Conservation (phyloP, 1,139 yeast genomes). For the Yamadazyma blattariae region DNA sequence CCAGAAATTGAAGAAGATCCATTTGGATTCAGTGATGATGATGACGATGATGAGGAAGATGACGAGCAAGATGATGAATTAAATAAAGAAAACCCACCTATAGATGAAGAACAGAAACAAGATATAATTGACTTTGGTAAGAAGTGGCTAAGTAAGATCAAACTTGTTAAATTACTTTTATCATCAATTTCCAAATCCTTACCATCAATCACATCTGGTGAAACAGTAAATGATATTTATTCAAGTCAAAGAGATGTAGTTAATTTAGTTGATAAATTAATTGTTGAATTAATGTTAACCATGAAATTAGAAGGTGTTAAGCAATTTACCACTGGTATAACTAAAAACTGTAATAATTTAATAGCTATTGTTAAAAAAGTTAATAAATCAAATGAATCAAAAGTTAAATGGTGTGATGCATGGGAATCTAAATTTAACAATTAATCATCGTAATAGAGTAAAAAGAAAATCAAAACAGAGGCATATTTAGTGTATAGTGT, state of each 20-base stretch:
- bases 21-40: conserved; percentile 32
- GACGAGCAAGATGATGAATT: conserved; percentile 24
- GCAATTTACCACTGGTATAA: conserved; percentile 23
- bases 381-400: conserved; percentile 38
- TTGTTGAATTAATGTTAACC: conserved; percentile 49
- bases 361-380: conserved; percentile 33
- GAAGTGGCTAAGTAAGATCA: conserved; percentile 51
- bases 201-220: conserved; percentile 37
- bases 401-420: conserved; percentile 49
- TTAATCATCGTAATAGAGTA: background rate
- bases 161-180: conserved; percentile 52
- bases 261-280: conserved; percentile 40
- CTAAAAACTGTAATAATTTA: conserved; percentile 26
- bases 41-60: conserved; percentile 25
- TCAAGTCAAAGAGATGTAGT: conserved; percentile 29
- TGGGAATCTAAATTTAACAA: conserved; percentile 38
- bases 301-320: conserved; percentile 25
- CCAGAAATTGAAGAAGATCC: conserved; percentile 51
- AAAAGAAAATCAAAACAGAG: too few species aligned
- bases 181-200: conserved; percentile 55
- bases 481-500: too few species aligned
- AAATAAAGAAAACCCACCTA: conserved; percentile 21
- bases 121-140: conserved; percentile 40
- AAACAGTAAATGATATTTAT: conserved; percentile 34
- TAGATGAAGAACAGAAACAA: conserved; percentile 14